Evolutionary conservation across 176 grass and related monocot species (phyloP).

Genomic region (Zea mays): DNA sequence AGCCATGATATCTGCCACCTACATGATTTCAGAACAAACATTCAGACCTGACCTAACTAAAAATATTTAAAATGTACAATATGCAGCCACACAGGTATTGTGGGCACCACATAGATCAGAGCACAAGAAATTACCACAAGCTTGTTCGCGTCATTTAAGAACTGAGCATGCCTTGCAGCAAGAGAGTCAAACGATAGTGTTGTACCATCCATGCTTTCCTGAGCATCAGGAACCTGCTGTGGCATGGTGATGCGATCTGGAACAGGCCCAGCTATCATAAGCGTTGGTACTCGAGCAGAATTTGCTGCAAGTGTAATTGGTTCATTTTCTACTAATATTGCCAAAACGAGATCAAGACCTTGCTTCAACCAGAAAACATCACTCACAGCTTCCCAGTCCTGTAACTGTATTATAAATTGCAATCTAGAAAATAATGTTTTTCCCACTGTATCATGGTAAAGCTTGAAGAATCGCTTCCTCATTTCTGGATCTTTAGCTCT

Average conservation of each 20-base stretch:
- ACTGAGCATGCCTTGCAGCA: slow-evolving; percentile 68
- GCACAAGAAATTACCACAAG: slow-evolving; percentile 63
- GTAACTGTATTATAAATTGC: slow-evolving; percentile 94
- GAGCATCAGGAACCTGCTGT: slow-evolving; percentile 50
- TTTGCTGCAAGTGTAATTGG: slow-evolving; percentile 89
- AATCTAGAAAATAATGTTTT: slow-evolving; percentile 84
- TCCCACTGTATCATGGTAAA: slow-evolving; percentile 80
- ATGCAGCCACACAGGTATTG: not conserved
- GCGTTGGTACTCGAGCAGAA: slow-evolving; percentile 83
- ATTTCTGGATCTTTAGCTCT: slow-evolving; percentile 93
- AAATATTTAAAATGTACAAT: slow-evolving; percentile 13
- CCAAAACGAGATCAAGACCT: slow-evolving; percentile 95
- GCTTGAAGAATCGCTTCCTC: slow-evolving; percentile 81
- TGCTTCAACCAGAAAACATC: slow-evolving; percentile 99
- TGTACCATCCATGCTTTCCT: slow-evolving; percentile 63
- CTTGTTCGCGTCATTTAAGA: slow-evolving; percentile 86
- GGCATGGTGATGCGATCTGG: slow-evolving; percentile 64
- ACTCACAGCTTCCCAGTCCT: slow-evolving; percentile 97
- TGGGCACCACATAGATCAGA: slow-evolving; percentile 3
- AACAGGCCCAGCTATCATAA: slow-evolving; percentile 63
- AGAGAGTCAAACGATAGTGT: slow-evolving; percentile 85
- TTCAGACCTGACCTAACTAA: slow-evolving; percentile 26
- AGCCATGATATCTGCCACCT: slow-evolving; percentile 89
- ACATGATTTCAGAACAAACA: slow-evolving; percentile 38
- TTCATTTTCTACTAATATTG: slow-evolving; percentile 90